These are phyloP conservation scores for Pelargonium myrrhifolium DNA, from an alignment of 441 rosid genomes.

Conservation along the genomic window DNA sequence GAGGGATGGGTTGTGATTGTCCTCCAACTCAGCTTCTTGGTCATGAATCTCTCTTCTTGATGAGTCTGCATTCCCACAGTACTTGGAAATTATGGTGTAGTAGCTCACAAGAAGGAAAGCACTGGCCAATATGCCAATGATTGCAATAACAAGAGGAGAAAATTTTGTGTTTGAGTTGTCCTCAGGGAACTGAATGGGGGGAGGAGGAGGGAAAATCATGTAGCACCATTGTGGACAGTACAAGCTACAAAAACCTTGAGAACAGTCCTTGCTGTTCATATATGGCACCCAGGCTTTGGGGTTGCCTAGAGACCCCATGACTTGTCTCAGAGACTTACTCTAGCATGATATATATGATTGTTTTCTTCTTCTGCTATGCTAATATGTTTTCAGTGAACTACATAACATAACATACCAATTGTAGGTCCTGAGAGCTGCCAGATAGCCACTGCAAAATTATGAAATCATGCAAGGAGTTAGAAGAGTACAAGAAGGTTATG, in stretches of 20 bases:
- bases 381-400: slow-evolving; percentile 1
- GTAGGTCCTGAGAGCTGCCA: neutral
- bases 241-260: slow-evolving; percentile 15
- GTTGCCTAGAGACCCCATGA: slow-evolving; percentile 45
- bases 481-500: slow-evolving; percentile 1
- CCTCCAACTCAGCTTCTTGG: neutral
- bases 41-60: slow-evolving; percentile 1
- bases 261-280: slow-evolving; percentile 27
- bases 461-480: neutral
- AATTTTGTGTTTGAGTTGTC: slow-evolving; percentile 1
- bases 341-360: neutral
- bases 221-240: slow-evolving; percentile 25
- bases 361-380: neutral
- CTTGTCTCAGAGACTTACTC: neutral
- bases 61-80: slow-evolving; percentile 7
- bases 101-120: slow-evolving; percentile 20
- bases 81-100: slow-evolving; percentile 6
- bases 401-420: neutral
- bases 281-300: slow-evolving; percentile 47
- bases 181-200: neutral
- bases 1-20: slow-evolving; percentile 7
- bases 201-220: slow-evolving; percentile 19
- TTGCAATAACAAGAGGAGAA: slow-evolving; percentile 22
- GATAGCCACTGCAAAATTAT: neutral
- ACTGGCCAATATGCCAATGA: slow-evolving; percentile 18